Evolutionary conservation across 768 basidiomycete genomes (phyloP), one percentile per base, ranked within the genome.

Genomic region (Tylopilus felleus): DNA sequence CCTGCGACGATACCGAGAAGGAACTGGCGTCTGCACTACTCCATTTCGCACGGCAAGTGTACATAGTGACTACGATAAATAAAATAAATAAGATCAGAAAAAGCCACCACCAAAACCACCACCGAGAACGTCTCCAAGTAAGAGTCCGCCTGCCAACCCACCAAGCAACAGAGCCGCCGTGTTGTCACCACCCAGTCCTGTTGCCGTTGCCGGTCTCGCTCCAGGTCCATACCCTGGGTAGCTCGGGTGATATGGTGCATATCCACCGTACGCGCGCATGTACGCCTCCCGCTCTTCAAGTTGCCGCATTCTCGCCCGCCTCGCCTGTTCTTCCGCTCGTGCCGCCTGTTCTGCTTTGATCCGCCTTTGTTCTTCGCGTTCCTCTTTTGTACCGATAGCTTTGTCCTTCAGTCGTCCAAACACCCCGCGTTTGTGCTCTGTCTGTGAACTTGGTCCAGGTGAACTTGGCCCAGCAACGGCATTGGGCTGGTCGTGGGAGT

Each of bases 331-430:
- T 22, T 65, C 60, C 3, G 47, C 61, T 7, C 39, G 65, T n/a
- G 57, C 65, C 38, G 62, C 48, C 48, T 71, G 70, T 61, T 72
- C 66, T 7, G 65, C 67, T 51, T 63, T 61, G 44, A 71, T 63
- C 17, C 62, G 67, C 60, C 59, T 73, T 25, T 72, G 69, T 41
- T 74, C 73, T 62, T 83, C 80, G 6, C 84, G 73, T 66, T 86
- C 84, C 60, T 85, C 84, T 65, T 81, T 83, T 3, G 83, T 85
- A 1, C 82, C 81, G 13, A 82, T 78, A 0, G 81, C 74, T 62
- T 81, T 84, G 60, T 86, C 84, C 62, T 84, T 86, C 59, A 88
- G 53, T 60, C 76, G 83, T 1, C 75, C 79, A 57, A 88, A 74
- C 56, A 87, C 73, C 0, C 85, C 80, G 25, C 79, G 72, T 57